Conservation (phyloP, 768 basidiomycete species). For the Rhodotorula babjevae region DNA sequence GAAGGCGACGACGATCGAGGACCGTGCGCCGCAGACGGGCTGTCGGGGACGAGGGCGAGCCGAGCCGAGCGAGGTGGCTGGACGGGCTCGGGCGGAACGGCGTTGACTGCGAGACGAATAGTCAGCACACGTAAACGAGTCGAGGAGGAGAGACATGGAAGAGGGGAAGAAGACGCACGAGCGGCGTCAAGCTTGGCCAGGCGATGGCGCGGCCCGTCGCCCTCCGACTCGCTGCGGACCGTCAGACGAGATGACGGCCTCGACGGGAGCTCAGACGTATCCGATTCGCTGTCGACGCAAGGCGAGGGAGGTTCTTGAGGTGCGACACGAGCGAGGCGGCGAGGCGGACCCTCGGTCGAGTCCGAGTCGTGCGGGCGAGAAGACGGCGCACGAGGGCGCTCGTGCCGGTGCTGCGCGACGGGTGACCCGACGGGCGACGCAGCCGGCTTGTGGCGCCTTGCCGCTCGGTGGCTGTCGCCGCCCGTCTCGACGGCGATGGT, state of each 20-base stretch:
- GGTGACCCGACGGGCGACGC: too few relatives aligned
- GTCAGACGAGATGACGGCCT: slow-evolving; percentile 2
- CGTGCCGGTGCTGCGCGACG: too few relatives aligned
- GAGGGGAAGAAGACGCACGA: not conserved
- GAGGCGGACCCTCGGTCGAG: not conserved
- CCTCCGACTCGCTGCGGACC: slow-evolving; percentile 18
- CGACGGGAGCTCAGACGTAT: slow-evolving; percentile 2
- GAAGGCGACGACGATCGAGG: too few relatives aligned
- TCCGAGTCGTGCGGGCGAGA: not conserved
- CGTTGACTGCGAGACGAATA: not conserved
- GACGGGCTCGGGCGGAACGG: slow-evolving; percentile 1
- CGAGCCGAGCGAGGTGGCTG: too few relatives aligned
- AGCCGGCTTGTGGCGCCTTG: not conserved
- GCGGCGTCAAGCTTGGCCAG: slow-evolving; percentile 12
- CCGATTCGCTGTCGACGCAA: slow-evolving; percentile 1
- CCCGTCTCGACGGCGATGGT: not conserved
- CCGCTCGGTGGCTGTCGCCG: not conserved
- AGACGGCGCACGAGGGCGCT: not conserved
- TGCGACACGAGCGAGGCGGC: not conserved
- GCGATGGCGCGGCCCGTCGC: slow-evolving; percentile 7
- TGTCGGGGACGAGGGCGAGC: too few relatives aligned
- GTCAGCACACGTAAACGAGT: not conserved
- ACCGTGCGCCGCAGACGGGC: too few relatives aligned
- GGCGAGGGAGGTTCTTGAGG: not conserved
- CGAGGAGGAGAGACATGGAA: not conserved